Base-by-base conservation (phyloP, 1,139 yeast genomes). In the Sugiyamaella novakii region DNA sequence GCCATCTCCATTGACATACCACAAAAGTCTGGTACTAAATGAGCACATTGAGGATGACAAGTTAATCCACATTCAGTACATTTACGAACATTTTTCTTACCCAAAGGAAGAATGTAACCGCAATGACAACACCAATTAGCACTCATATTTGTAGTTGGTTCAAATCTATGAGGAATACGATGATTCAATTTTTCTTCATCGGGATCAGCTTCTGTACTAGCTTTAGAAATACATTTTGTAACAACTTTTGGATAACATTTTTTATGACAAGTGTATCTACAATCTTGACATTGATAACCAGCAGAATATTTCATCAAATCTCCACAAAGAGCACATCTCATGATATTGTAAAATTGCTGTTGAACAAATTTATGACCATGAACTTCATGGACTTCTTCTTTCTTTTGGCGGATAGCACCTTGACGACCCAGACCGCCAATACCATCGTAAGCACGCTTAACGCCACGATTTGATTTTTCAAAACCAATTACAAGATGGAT, bases 51-150 rank as follows among this genome's bases (percentile, higher is more conserved):
- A 4, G 95, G 80, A 66, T 92, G 98, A 63, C 96, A 91, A 83
- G 91, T 87, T 24, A 89, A 81, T 35, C 95, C 95, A 79, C 98
- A 92, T 63, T 92, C 98, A 6, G 84, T 74, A 76, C 98, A 92
- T 66, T 89, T 92, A 46, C 96, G 79, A n/a, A 89, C 95, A 63
- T 87, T 89, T 69, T 88, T 89, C 62, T 84, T 82, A 49, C 98
- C 96, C 84, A 96, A 84, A 4, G 98, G 98, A 56, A 92, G 75
- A 48, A 92, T 82, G 65, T 88, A 89, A 54, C 98, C 98, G 77
- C 98, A 92, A 65, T 92, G 98, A 62, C 98, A 92, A 70, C 98
- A 92, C 98, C 98, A 92, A 64, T 91, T 91, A 4, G 98, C 95
- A 60, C 97, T 95, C 71, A 91, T 85, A 65, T 92, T 92, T 17